A percentile compares a stretch with the other conserved stretches of the same genome.
These are phyloP conservation scores for Barnettozyma siamensis DNA, from an alignment of 805 yeast species.

Conservation along the genomic window DNA sequence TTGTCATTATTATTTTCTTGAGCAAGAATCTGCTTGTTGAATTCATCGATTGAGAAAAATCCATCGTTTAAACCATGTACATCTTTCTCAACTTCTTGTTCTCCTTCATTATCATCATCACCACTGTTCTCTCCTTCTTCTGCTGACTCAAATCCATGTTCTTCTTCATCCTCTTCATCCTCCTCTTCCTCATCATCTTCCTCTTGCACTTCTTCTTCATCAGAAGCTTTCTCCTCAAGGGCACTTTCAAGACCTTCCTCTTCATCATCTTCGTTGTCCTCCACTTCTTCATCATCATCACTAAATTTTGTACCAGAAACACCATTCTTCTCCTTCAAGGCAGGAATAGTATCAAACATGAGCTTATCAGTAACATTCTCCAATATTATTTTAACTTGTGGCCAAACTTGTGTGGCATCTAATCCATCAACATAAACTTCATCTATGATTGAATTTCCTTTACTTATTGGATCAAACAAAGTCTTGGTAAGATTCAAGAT, in stretches of 20 bases:
- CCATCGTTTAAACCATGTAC: conserved; percentile 72
- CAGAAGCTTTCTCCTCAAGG: background rate
- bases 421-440: conserved; percentile 80
- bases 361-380: conserved; percentile 70
- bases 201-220: conserved; percentile 1
- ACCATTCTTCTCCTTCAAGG: conserved; percentile 31
- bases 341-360: conserved; percentile 50
- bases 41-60: conserved; percentile 79
- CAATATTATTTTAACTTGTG: conserved; percentile 79
- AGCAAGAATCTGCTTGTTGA: conserved; percentile 67
- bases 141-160: conserved; percentile 6
- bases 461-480: conserved; percentile 23
- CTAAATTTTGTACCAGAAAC: conserved; percentile 3
- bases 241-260: conserved; percentile 6
- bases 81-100: conserved; percentile 33
- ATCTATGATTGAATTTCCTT: conserved; percentile 54
- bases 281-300: conserved; percentile 17
- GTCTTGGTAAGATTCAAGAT: conserved; percentile 18
- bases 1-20: conserved; percentile 40
- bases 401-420: conserved; percentile 90
- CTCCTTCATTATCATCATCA: conserved; percentile 15
- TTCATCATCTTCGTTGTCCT: conserved; percentile 16
- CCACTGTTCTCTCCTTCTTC: conserved; percentile 17
- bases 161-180: conserved; percentile 16
- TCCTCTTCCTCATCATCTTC: conserved; percentile 13